Percentiles rank a stretch among this genome's conserved stretches.
Conservation (phyloP, 2,329 filamentous ascomycete genomes). For the Phialemonium atrogriseum region DNA sequence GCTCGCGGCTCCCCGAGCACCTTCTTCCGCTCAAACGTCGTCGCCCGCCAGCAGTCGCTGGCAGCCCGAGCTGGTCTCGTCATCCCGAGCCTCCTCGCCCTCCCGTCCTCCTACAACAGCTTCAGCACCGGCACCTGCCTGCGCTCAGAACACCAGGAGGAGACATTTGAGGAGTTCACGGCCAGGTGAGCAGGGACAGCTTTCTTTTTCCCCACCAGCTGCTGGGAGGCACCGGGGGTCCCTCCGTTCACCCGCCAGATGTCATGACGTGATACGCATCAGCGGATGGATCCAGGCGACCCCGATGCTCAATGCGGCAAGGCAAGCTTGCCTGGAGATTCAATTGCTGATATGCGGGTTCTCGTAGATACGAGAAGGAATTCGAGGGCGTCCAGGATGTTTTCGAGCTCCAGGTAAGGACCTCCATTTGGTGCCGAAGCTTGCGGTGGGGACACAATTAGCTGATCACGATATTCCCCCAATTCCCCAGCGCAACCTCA, state of each 20-base stretch:
- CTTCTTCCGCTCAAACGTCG: conserved; percentile 57
- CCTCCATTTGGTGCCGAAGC: conserved; percentile 9
- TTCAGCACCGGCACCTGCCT: conserved; percentile 57
- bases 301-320: conserved; percentile 6
- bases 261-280: conserved; percentile 10
- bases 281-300: not conserved
- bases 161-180: conserved; percentile 98
- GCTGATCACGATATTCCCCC: conserved; percentile 9
- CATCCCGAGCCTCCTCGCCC: conserved; percentile 39
- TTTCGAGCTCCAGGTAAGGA: conserved; percentile 96
- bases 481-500: conserved; percentile 67
- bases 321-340: conserved; percentile 6
- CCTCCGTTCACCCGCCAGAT: too few species aligned
- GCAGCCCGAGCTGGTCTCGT: conserved; percentile 45
- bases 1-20: conserved; percentile 55
- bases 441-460: conserved; percentile 7
- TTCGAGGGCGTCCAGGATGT: conserved; percentile 97
- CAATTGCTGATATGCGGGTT: conserved; percentile 28
- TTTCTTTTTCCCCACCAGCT: too few species aligned
- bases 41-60: conserved; percentile 45
- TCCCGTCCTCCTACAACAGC: conserved; percentile 41
- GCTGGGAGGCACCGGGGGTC: too few species aligned
- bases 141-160: conserved; percentile 67
- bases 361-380: conserved; percentile 91
- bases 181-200: conserved; percentile 62